Conservation (phyloP, 2,329 filamentous ascomycete genomes). For the Dactylellina parvicollis region DNA sequence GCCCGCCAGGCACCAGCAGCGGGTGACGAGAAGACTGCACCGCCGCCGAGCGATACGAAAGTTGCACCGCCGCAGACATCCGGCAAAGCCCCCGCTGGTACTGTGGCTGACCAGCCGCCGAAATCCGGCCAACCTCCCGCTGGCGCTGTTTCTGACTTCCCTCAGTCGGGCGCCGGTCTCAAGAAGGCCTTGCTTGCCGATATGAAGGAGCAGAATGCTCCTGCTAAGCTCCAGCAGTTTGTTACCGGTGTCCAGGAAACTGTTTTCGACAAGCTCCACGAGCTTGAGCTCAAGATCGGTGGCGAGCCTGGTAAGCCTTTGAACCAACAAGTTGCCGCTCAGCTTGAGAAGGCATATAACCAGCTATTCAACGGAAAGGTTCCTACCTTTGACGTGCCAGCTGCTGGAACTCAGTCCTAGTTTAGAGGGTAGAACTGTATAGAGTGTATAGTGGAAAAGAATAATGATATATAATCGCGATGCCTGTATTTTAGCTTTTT, state of each 20-base stretch:
- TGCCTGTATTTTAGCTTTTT: not conserved
- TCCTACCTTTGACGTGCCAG: slow-evolving; percentile 2
- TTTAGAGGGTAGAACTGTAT: not conserved
- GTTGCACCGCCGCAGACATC: no score
- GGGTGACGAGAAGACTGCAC: no score
- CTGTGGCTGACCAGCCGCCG: no score
- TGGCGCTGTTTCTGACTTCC: not conserved
- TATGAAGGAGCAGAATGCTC: slow-evolving; percentile 19
- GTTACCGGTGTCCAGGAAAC: slow-evolving; percentile 1
- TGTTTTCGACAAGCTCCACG: slow-evolving; percentile 21
- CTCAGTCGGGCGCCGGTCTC: slow-evolving; percentile 22
- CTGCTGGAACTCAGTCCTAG: not conserved
- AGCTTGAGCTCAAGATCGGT: slow-evolving; percentile 26
- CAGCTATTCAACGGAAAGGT: slow-evolving; percentile 17
- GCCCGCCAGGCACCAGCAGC: no score
- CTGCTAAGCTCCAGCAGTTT: slow-evolving; percentile 18
- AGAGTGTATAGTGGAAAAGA: not conserved
- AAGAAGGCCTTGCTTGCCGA: slow-evolving; percentile 10
- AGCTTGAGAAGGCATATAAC: slow-evolving; percentile 31
- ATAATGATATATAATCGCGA: not conserved
- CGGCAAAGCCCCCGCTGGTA: no score
- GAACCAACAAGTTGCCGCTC: slow-evolving; percentile 4
- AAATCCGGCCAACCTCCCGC: not conserved
- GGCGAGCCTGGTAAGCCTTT: slow-evolving; percentile 14
- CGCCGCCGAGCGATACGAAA: no score